Evolutionary conservation across 176 grass and related monocot genomes (phyloP), one percentile per base, ranked within the genome.

Genomic region (Carex pumila): DNA sequence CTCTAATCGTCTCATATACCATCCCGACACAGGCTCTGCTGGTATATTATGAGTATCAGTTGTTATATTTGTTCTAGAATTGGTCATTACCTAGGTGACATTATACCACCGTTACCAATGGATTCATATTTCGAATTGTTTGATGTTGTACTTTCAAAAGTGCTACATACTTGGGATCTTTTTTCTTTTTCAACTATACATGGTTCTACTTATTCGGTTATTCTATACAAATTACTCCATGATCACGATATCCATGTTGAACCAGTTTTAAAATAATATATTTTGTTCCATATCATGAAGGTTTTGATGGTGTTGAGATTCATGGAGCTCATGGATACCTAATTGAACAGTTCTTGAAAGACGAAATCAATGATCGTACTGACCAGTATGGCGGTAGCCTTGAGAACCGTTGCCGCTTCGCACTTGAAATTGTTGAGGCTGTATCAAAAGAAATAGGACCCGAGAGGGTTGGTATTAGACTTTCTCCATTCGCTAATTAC

Each of bases 241-340:
- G 11, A 10, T 11, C 13, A 61, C 21, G 14, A 55, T 61, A 15
- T 6, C 50, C 14, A 3, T 60, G 21, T 61, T 61, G 11, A 65
- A 50, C 21, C 71, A 47, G 2, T 64, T 50, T 52, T 64, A 71
- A 39, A 17, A 45, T 15, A 45, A 45, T 71, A 66, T 8, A 14
- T 37, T 8, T 1, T 8, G 66, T 82, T 30, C 1, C 62, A 61
- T 68, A 19, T 86, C 13, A 60, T 45, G 32, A 71, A 81, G 75
- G 85, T 55, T 86, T 86, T 54, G 85, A 86, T 13, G 85, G 85
- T 8, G 85, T 86, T 43, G 85, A 86, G 62, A 86, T 86, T 34
- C 85, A 86, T 45, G 85, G 85, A 13, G 85, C 85, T 21, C 85
- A 86, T 7, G 85, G 85, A 3, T 81, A 59, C 47, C 36, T 86